These are phyloP conservation scores for Mallotus nudiflorus DNA, from an alignment of 345 rosid genomes.

Conservation along the genomic window DNA sequence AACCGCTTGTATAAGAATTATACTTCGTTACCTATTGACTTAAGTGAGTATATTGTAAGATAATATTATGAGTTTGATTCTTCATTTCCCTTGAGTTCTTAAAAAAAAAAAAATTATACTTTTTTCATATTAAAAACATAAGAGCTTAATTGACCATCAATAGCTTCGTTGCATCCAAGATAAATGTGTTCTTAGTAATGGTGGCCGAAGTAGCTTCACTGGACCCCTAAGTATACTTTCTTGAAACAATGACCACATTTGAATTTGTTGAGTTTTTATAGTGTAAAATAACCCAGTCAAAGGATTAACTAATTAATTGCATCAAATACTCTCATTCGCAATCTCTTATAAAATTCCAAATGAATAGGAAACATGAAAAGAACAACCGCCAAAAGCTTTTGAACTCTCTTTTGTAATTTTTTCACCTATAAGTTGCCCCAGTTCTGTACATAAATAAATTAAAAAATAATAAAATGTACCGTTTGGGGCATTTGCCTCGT, in stretches of 20 bases:
- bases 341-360: constrained; percentile 16
- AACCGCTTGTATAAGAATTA: no score
- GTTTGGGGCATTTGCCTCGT: constrained; percentile 5
- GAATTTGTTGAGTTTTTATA: background rate
- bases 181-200: background rate
- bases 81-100: no score
- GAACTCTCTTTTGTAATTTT: constrained; percentile 20
- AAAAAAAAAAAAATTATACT: no score
- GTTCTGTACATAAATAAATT: background rate
- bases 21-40: no score
- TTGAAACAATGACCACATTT: background rate
- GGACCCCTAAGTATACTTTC: background rate
- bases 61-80: no score
- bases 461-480: background rate
- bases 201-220: background rate
- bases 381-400: constrained; percentile 18
- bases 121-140: no score
- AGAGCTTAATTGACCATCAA: background rate
- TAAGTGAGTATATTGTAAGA: no score
- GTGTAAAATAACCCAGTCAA: background rate
- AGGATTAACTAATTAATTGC: background rate
- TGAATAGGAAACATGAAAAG: constrained; percentile 20
- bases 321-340: background rate
- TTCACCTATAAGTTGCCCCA: background rate
- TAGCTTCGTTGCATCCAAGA: background rate